Evolutionary conservation across 2,329 filamentous ascomycete genomes (phyloP).

Genomic region (Aspergillus uvarum): DNA sequence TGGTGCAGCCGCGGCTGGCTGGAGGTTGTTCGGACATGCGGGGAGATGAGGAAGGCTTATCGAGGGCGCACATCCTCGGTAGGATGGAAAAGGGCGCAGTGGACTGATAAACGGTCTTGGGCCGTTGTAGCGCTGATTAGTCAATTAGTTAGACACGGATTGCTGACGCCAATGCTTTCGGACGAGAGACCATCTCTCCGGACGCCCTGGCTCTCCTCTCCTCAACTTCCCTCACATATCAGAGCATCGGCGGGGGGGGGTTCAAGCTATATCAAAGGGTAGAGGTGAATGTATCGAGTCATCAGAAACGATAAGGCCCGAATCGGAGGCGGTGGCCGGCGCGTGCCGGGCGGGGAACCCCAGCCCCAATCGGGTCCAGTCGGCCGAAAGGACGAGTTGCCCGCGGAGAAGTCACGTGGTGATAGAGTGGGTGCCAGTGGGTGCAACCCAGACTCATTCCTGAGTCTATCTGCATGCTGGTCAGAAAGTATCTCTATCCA

Average conservation of each 20-base stretch:
- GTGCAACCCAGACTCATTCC: no score
- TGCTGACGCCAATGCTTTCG: neutral
- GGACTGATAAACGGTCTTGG: neutral
- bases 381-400: slow-evolving; percentile 19
- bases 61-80: slow-evolving; percentile 8
- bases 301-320: neutral
- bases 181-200: neutral
- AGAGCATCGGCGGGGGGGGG: neutral
- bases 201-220: neutral
- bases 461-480: no score
- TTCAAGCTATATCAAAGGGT: neutral
- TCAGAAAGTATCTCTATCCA: no score
- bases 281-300: slow-evolving; percentile 2
- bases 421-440: neutral
- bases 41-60: slow-evolving; percentile 15
- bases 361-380: slow-evolving; percentile 1
- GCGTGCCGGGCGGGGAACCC: slow-evolving; percentile 7
- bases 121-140: no score
- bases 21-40: slow-evolving; percentile 20
- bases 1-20: slow-evolving; percentile 18
- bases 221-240: neutral
- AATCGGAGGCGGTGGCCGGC: slow-evolving; percentile 3
- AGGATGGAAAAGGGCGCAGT: neutral
- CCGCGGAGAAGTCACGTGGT: slow-evolving; percentile 25
- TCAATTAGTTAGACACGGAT: no score